These are phyloP conservation scores for Echeveria elegans DNA, from an alignment of 164 flowering plant species.

Conservation along the genomic window DNA sequence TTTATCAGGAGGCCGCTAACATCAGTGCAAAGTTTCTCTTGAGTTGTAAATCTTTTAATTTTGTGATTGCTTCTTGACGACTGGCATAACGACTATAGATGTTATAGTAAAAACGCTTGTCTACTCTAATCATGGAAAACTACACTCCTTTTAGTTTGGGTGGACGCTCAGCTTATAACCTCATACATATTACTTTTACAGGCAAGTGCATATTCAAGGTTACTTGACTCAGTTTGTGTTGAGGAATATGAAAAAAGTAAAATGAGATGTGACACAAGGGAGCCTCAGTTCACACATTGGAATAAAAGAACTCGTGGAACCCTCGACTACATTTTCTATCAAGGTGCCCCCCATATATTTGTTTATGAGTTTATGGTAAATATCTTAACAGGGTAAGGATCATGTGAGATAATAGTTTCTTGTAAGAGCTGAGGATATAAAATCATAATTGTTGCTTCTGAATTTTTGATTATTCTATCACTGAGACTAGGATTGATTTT, in stretches of 20 bases:
- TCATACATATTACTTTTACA: constrained; percentile 14
- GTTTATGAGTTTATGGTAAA: neutral
- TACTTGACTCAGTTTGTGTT: neutral
- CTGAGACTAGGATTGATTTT: too few species aligned
- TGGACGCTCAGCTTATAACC: neutral
- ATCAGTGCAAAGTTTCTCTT: neutral
- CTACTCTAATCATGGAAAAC: neutral
- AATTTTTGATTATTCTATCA: too few species aligned
- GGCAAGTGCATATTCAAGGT: constrained; percentile 41
- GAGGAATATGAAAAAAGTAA: constrained; percentile 10
- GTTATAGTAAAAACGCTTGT: neutral
- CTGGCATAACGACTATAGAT: too few species aligned
- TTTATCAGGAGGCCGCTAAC: neutral
- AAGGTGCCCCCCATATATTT: constrained; percentile 27
- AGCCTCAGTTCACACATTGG: constrained; percentile 30
- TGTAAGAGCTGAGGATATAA: too few species aligned
- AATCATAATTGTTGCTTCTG: too few species aligned
- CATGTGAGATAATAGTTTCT: too few species aligned
- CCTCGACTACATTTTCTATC: constrained; percentile 38
- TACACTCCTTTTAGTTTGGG: neutral
- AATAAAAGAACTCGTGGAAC: constrained; percentile 14
- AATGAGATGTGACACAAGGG: constrained; percentile 17
- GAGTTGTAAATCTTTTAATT: neutral
- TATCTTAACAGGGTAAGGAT: too few species aligned
- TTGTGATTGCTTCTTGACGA: neutral